Conservation (phyloP, 208 protist species). For the Crithidia thermophila region DNA sequence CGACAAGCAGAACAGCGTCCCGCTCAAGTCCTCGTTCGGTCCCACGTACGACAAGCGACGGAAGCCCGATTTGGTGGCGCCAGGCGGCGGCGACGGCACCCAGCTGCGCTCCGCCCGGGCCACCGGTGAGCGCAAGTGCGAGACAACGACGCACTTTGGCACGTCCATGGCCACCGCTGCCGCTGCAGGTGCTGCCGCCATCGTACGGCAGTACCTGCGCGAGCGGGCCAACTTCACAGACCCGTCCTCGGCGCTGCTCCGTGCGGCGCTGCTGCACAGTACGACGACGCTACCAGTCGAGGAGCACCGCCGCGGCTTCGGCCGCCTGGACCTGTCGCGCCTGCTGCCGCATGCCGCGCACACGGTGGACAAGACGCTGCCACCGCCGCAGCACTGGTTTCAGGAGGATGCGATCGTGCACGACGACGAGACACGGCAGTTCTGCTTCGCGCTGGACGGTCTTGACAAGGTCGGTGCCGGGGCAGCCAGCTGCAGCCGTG, state of each 20-base stretch:
- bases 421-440: conserved; percentile 20
- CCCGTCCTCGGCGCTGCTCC: conserved; percentile 69
- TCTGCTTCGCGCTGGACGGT: conserved; percentile 29
- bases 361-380: conserved; percentile 9
- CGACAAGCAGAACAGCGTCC: conserved; percentile 37
- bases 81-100: conserved; percentile 41
- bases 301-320: conserved; percentile 39
- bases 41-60: conserved; percentile 79
- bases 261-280: conserved; percentile 54
- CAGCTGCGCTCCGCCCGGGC: conserved; percentile 1
- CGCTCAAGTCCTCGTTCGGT: conserved; percentile 57
- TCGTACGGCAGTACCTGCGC: conserved; percentile 90
- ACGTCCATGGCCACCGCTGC: conserved; percentile 93
- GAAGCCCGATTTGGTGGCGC: conserved; percentile 87
- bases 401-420: conserved; percentile 20
- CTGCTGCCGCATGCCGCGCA: conserved; percentile 35
- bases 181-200: conserved; percentile 65
- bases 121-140: conserved; percentile 28
- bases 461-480: not conserved
- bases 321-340: conserved; percentile 71
- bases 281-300: conserved; percentile 30
- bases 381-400: conserved; percentile 22
- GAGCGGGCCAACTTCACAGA: conserved; percentile 32
- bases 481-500: not conserved
- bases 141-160: conserved; percentile 42